Evolutionary conservation across 257 asterid species (phyloP).

Genomic region (Penstemon eatonii): DNA sequence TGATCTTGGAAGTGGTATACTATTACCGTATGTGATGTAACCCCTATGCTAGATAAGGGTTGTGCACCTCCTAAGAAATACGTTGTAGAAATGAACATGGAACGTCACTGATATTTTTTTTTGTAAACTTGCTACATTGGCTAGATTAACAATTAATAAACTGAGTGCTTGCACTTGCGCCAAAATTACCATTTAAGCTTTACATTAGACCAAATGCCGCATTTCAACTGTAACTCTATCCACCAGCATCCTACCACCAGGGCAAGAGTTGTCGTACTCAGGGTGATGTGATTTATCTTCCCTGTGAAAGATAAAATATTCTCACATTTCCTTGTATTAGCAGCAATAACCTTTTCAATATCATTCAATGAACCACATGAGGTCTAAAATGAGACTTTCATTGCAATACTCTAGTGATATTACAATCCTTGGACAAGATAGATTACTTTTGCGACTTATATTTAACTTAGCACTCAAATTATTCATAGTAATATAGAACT

Average conservation of each 20-base stretch:
- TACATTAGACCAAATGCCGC: neutral
- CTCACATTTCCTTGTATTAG: neutral
- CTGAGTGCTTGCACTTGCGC: too few species aligned
- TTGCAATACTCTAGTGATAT: neutral
- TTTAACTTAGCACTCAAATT: too few species aligned
- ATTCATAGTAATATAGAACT: neutral
- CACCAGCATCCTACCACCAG: neutral
- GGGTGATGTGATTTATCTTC: neutral
- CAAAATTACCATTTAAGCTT: neutral
- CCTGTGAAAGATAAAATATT: neutral
- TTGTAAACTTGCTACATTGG: too few species aligned
- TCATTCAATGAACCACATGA: neutral
- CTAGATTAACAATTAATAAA: too few species aligned
- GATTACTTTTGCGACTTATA: too few species aligned
- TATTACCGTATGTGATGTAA: constrained; percentile 5
- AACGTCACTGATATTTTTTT: neutral
- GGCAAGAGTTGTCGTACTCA: neutral
- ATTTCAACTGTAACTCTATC: neutral
- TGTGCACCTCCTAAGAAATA: neutral
- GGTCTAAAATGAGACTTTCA: neutral
- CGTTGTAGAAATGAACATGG: constrained; percentile 1
- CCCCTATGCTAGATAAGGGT: constrained; percentile 2
- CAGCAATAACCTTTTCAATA: neutral
- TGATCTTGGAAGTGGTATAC: constrained; percentile 13
- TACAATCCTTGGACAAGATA: too few species aligned